These are phyloP conservation scores for Kodamaea nitidulidarum DNA, from an alignment of 805 yeast species.

Conservation along the genomic window DNA sequence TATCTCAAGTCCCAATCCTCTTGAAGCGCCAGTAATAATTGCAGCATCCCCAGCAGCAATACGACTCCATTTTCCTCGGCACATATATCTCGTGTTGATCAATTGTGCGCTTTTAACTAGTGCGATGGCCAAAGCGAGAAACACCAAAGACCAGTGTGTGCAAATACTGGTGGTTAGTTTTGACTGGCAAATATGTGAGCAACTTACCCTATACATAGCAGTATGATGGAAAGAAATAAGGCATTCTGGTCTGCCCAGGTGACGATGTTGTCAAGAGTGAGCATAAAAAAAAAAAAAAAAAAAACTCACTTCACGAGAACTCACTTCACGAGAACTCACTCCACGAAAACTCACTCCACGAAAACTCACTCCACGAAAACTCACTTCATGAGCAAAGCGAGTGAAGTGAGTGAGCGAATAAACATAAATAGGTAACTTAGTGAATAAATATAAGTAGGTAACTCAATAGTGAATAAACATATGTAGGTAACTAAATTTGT, in stretches of 20 bases:
- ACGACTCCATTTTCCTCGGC: conserved; percentile 7
- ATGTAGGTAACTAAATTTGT: no score
- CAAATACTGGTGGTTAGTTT: background rate
- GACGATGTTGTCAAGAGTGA: conserved; percentile 1
- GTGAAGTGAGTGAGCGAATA: no score
- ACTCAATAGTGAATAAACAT: no score
- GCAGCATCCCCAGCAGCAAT: conserved; percentile 16
- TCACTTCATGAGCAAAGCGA: no score
- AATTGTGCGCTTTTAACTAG: background rate
- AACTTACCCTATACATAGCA: conserved; percentile 4
- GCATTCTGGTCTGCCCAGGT: background rate
- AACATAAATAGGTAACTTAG: no score
- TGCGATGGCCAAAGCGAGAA: background rate
- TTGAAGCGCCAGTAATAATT: conserved; percentile 49
- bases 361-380: no score
- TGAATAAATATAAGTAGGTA: no score
- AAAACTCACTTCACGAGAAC: no score
- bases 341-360: no score
- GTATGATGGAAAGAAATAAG: background rate
- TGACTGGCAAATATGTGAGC: background rate
- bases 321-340: no score
- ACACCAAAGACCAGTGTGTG: background rate
- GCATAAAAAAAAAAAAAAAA: background rate
- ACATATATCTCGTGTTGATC: conserved; percentile 3
- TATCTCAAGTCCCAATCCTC: conserved; percentile 47